Conservation (phyloP, 1,139 yeast genomes). For the Saccharomyces hybrid region DNA sequence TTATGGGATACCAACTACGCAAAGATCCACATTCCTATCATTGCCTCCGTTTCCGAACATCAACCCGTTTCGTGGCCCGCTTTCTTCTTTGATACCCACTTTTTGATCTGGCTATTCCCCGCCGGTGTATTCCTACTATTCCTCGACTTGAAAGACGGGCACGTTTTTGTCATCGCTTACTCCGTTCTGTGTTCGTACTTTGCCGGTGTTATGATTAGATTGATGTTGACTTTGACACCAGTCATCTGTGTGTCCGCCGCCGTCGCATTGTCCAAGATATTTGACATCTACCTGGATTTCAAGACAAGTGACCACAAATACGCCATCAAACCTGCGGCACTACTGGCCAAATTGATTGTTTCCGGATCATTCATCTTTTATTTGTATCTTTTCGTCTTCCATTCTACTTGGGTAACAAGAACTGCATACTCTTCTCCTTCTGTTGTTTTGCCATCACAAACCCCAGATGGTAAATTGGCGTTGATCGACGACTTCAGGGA, state of each 20-base stretch:
- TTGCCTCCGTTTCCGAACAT: conserved; percentile 98
- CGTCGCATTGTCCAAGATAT: conserved; percentile 73
- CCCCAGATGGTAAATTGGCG: conserved; percentile 77
- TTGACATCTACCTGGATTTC: conserved; percentile 77
- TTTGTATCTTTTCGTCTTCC: conserved; percentile 76
- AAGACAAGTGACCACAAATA: conserved; percentile 6
- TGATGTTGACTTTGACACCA: conserved; percentile 95
- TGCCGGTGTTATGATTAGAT: conserved; percentile 98
- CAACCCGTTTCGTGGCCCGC: conserved; percentile 99
- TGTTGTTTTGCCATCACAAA: conserved; percentile 76
- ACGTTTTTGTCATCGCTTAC: conserved; percentile 85
- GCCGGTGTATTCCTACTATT: conserved; percentile 89
- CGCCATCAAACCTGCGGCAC: conserved; percentile 4
- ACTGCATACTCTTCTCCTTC: conserved; percentile 97
- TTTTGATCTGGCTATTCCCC: conserved; percentile 97
- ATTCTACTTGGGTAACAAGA: conserved; percentile 96
- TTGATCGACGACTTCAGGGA: conserved; percentile 97
- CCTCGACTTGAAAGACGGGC: conserved; percentile 86
- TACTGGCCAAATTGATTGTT: conserved; percentile 40
- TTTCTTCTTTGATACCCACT: conserved; percentile 87
- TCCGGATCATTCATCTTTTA: conserved; percentile 66
- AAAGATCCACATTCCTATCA: conserved; percentile 95
- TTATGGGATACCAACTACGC: conserved; percentile 98
- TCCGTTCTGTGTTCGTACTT: conserved; percentile 90
- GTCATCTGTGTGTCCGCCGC: conserved; percentile 89